Conservation (phyloP, 2,329 filamentous ascomycete genomes). For the Epichloe coenophiala region DNA sequence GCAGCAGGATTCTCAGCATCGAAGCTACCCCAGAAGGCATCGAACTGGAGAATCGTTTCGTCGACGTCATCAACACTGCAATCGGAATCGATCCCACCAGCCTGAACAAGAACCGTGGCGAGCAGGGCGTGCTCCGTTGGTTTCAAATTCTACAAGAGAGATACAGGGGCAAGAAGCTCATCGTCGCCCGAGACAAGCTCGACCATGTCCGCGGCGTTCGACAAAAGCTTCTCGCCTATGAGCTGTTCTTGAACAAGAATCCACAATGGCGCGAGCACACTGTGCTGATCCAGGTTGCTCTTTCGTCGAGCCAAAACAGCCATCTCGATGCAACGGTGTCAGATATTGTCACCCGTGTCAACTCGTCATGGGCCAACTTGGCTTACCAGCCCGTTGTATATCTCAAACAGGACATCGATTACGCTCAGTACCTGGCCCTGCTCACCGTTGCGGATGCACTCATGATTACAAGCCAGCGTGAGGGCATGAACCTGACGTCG, state of each 20-base stretch:
- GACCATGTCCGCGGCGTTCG: slow-evolving; percentile 85
- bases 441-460: slow-evolving; percentile 80
- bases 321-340: slow-evolving; percentile 81
- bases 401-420: slow-evolving; percentile 87
- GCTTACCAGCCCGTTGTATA: slow-evolving; percentile 90
- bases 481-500: slow-evolving; percentile 93
- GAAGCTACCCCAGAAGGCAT: slow-evolving; percentile 82
- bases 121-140: slow-evolving; percentile 65
- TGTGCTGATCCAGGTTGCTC: slow-evolving; percentile 85
- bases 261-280: slow-evolving; percentile 80
- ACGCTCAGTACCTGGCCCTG: slow-evolving; percentile 83
- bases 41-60: slow-evolving; percentile 83
- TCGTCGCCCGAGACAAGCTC: slow-evolving; percentile 88
- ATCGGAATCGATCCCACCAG: slow-evolving; percentile 84
- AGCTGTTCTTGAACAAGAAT: slow-evolving; percentile 87
- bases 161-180: slow-evolving; percentile 78
- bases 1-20: slow-evolving; percentile 78
- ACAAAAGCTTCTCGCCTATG: slow-evolving; percentile 84
- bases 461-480: slow-evolving; percentile 89
- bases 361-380: slow-evolving; percentile 79
- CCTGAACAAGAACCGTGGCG: slow-evolving; percentile 55
- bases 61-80: slow-evolving; percentile 72
- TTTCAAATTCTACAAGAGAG: slow-evolving; percentile 66
- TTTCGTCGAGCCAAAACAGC: slow-evolving; percentile 76
- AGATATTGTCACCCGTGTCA: slow-evolving; percentile 89